Evolutionary conservation across 148 eudicot species (phyloP), one percentile per base, ranked within the genome.

Genomic region (Pharnaceum exiguum): DNA sequence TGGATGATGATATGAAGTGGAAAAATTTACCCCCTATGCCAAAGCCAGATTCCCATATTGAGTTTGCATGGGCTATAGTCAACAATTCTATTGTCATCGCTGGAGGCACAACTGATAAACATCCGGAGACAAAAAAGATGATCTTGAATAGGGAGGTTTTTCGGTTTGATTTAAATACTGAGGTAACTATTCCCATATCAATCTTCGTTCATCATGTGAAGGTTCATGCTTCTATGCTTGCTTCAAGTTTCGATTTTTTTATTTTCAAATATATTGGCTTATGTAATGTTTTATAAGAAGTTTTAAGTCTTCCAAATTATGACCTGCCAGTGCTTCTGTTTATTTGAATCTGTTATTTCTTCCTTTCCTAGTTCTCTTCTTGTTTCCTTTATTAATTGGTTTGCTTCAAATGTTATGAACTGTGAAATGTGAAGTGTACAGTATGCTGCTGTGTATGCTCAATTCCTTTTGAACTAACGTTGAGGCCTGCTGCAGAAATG

Each of bases 81-180:
- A 89, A 89, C 59, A 74, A 74, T 63, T 86, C 96, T 46, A 73
- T 94, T 40, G 43, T 85, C 16, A 78, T 89, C 51, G 93, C 78
- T 44, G 99, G 99, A 45, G 99, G 99, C 56, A 94, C 99, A 12
- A 89, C 96, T 8, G 99, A 94, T 23, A 94, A 94, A 73, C 99
- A 94, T 64, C 99, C 99, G 6, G 63, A 31, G 10, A 89, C 96
- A 5, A 94, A 94, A 66, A 89, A 78, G 84, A 94, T 94, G 96
- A 77, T 74, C 8, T 68, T 94, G 57, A 78, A 78, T 56, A 79
- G 96, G 59, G 99, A 89, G 74, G 37, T 86, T 9, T 75, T 86
- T 55, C 87, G 80, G 18, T 94, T 89, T 68, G 73, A 89, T 52
- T 77, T 94, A 30, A 83, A 80, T 55, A 75, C 81, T 37, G 73